Base-by-base conservation (phyloP, 306 rosid species). In the Glycine latifolia region DNA sequence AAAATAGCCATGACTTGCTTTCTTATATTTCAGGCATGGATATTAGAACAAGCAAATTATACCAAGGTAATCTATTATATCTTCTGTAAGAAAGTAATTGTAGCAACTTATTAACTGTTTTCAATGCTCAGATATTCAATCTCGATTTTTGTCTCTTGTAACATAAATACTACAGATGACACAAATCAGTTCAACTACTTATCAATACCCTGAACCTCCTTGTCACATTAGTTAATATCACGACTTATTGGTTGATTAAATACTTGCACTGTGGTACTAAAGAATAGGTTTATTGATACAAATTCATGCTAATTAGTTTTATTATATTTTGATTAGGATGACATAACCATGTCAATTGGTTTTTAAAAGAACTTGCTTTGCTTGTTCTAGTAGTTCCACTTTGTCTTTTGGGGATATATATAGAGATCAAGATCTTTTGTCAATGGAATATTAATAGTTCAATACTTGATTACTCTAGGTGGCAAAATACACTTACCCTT, bases 21-120 rank as follows among this genome's bases (percentile, higher is more conserved):
- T 78, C 75, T 43, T 75, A 3, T 86, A 70, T 87, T 85, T 85
- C 95, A 91, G 97, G 68, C 87, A 7, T 77, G 88, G 93, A 78
- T 77, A 78, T 87, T 95, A 63, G 99, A 95, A 87, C 84, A 82
- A 85, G 97, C 92, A 78, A 93, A 89, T 79, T 93, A 93, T 80
- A 89, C 95, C 49, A 89, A 95, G 99, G 99, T 95, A 89, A 77
- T 26, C 37, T 48, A 8, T 73, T 33, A 33, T 58, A 46, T 52
- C 80, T 76, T 54, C 56, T 9, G 16, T 55, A 61, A 71, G 71
- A 59, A 83, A 85, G 39, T 56, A 53, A 26, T 79, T 71, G 43
- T 71, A 54, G 16, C 39, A 26, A 47, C 66, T 72, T 7, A 52
- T 77, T 80, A 39, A 73, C 48, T 76, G 72, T 43, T 71, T 66